Evolutionary conservation across 768 basidiomycete species (phyloP).

Genomic region (Trametes cinnabarina): DNA sequence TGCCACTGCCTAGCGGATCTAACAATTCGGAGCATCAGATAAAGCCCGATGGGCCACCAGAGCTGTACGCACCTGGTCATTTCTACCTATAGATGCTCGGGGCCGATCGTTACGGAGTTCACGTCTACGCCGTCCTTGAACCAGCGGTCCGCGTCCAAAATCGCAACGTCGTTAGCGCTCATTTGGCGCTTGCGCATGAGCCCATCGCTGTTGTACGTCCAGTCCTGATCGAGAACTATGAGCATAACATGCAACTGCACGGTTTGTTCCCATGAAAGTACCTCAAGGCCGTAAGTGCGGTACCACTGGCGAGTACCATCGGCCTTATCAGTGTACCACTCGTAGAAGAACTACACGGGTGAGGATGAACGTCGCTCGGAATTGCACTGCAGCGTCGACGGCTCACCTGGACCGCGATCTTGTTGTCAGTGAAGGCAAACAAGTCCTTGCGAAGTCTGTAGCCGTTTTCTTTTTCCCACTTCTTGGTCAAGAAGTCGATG

Average conservation of each 20-base stretch:
- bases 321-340: constrained; percentile 47
- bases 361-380: neutral
- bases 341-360: constrained; percentile 35
- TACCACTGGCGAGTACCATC: constrained; percentile 40
- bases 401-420: constrained; percentile 51
- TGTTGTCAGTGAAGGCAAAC: constrained; percentile 52
- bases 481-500: constrained; percentile 44
- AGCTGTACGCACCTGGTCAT: neutral
- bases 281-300: constrained; percentile 48
- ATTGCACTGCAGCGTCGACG: neutral
- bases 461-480: constrained; percentile 51
- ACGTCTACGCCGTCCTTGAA: constrained; percentile 45
- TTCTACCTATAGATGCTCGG: constrained; percentile 20
- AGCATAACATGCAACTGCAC: neutral
- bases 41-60: too few species aligned
- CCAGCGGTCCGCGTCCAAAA: constrained; percentile 48
- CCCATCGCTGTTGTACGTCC: constrained; percentile 52
- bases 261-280: neutral
- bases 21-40: too few species aligned
- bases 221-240: constrained; percentile 37
- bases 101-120: constrained; percentile 37
- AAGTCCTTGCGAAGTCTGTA: constrained; percentile 54
- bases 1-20: too few species aligned
- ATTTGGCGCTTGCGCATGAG: constrained; percentile 56
- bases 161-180: constrained; percentile 46